Evolutionary conservation across 2,329 filamentous ascomycete species (phyloP).

Genomic region (Cercospora sesami): DNA sequence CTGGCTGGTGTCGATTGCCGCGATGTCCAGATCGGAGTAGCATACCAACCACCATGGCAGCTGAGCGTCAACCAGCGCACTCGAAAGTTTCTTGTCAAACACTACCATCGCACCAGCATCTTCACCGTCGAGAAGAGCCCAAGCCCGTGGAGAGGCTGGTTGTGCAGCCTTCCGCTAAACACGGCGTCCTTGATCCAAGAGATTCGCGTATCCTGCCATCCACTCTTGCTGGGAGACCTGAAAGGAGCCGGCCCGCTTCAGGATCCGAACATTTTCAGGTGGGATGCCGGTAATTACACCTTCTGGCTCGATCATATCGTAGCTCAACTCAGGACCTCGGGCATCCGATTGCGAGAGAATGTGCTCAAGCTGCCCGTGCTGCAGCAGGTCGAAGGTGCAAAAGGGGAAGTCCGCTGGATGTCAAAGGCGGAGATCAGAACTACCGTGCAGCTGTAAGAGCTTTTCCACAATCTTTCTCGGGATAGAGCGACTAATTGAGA

Average conservation of each 20-base stretch:
- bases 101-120: neutral
- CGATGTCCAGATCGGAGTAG: neutral
- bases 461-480: neutral
- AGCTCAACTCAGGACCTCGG: too few relatives aligned
- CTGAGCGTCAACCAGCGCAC: neutral
- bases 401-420: too few relatives aligned
- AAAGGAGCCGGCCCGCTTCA: too few relatives aligned
- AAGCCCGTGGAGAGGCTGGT: neutral
- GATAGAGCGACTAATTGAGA: neutral
- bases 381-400: too few relatives aligned
- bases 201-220: neutral
- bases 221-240: too few relatives aligned
- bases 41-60: conserved; percentile 6
- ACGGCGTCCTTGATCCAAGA: neutral
- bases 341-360: neutral
- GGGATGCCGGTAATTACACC: too few relatives aligned
- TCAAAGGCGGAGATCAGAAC: too few relatives aligned
- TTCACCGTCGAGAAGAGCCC: neutral
- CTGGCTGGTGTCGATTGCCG: neutral
- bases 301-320: too few relatives aligned
- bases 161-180: neutral
- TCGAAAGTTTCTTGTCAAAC: neutral
- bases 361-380: neutral
- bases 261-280: too few relatives aligned
- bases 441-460: neutral